A percentile compares a stretch with the other conserved stretches of the same genome.
phyloP scores from a whole-genome alignment of 345 rosid species.

The Cochlearia excelsa region DNA sequence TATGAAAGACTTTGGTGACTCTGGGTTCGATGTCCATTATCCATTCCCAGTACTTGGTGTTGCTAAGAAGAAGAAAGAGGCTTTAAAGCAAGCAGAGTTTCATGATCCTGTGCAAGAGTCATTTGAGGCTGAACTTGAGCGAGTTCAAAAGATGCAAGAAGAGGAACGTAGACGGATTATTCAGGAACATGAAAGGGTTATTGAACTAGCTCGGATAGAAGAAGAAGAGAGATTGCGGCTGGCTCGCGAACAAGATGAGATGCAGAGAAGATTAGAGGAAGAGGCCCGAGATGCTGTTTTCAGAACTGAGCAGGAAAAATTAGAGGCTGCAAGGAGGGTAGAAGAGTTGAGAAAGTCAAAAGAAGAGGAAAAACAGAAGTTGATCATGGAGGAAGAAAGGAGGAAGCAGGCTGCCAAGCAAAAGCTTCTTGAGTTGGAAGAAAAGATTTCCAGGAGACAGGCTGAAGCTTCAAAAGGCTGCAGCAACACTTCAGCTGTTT shows the following conservation, averaged over 20 bases:
- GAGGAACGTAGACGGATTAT: conserved; percentile 67
- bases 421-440: conserved; percentile 91
- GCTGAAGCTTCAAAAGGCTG: conserved; percentile 51
- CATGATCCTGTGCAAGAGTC: conserved; percentile 95
- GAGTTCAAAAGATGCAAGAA: conserved; percentile 96
- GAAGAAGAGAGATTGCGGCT: conserved; percentile 80
- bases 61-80: conserved; percentile 79
- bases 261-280: conserved; percentile 68
- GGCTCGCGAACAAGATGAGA: conserved; percentile 80
- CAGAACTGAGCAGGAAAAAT: conserved; percentile 83
- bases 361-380: conserved; percentile 84
- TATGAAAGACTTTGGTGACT: conserved; percentile 51
- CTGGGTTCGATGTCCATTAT: conserved; percentile 69
- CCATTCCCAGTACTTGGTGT: conserved; percentile 69
- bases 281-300: conserved; percentile 84
- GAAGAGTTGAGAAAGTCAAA: conserved; percentile 84
- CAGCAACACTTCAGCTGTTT: conserved; percentile 44
- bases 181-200: conserved; percentile 82
- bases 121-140: conserved; percentile 98
- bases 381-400: conserved; percentile 90
- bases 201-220: conserved; percentile 78
- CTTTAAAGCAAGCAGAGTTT: conserved; percentile 65
- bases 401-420: conserved; percentile 94
- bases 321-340: conserved; percentile 66
- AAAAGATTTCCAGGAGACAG: conserved; percentile 84